A percentile compares a stretch with the other conserved stretches of the same genome.
Conservation (phyloP, 225 moss, liverwort and hornwort species). For the Straminergon stramineum region DNA sequence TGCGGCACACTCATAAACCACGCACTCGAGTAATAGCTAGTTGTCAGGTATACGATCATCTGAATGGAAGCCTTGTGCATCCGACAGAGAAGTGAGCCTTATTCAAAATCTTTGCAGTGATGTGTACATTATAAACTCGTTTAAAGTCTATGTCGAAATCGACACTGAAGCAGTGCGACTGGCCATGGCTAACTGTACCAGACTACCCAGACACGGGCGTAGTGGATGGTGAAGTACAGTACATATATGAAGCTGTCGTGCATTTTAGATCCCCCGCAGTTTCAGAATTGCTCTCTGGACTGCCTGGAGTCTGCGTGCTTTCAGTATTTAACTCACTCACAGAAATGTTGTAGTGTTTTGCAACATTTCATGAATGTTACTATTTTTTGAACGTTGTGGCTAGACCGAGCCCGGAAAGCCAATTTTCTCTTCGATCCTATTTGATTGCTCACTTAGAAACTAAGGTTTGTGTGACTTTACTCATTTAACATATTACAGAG, state of each 20-base stretch:
- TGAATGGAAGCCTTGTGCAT: not conserved
- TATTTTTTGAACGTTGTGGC: not conserved
- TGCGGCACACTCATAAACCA: too few species aligned
- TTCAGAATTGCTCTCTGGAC: not conserved
- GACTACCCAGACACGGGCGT: not conserved
- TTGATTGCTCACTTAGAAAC: not conserved
- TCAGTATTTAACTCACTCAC: not conserved
- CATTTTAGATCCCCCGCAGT: not conserved
- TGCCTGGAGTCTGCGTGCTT: not conserved
- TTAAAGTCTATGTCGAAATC: too few species aligned
- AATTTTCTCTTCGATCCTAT: not conserved
- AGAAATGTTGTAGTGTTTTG: too few species aligned
- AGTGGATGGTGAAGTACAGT: not conserved
- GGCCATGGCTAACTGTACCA: not conserved
- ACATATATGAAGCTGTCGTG: too few species aligned
- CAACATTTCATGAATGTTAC: not conserved
- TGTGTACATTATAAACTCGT: not conserved
- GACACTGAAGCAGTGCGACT: not conserved
- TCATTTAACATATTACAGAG: too few species aligned
- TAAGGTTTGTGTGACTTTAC: not conserved
- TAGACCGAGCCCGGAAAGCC: too few species aligned
- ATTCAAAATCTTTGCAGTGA: not conserved
- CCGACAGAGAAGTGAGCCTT: not conserved
- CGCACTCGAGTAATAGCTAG: not conserved
- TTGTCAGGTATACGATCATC: not conserved